Evolutionary conservation across 495 filamentous ascomycete genomes (phyloP).

Genomic region (Ramalina intermedia): DNA sequence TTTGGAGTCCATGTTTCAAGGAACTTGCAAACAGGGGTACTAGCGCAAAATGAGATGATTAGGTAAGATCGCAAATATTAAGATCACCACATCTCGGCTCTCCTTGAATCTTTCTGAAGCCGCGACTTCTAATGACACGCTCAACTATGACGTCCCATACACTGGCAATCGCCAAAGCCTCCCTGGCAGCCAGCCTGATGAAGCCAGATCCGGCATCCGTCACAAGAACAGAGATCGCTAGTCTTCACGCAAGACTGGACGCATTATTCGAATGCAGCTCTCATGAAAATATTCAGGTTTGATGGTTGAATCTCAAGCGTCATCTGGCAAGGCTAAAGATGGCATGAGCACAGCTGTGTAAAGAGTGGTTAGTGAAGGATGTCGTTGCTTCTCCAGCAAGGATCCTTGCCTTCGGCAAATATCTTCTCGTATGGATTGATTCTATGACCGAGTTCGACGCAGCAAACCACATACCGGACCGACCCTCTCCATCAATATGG

Average conservation of each 20-base stretch:
- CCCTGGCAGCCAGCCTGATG: slow-evolving; percentile 60
- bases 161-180: slow-evolving; percentile 68
- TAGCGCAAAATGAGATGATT: no score
- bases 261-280: slow-evolving; percentile 60
- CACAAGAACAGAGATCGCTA: slow-evolving; percentile 53
- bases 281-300: slow-evolving; percentile 86
- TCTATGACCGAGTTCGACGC: slow-evolving; percentile 30
- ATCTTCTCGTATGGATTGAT: slow-evolving; percentile 51
- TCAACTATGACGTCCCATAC: slow-evolving; percentile 53
- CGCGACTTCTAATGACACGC: background rate
- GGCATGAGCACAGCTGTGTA: slow-evolving; percentile 53
- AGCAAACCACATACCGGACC: slow-evolving; percentile 6
- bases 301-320: slow-evolving; percentile 43
- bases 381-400: slow-evolving; percentile 54
- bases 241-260: slow-evolving; percentile 55
- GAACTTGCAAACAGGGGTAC: no score
- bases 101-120: no score
- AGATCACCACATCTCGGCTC: no score
- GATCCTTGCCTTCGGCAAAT: slow-evolving; percentile 56
- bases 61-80: no score
- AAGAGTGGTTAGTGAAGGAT: slow-evolving; percentile 66
- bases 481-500: slow-evolving; percentile 36
- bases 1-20: no score
- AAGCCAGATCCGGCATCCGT: slow-evolving; percentile 61
- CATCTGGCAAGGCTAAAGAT: slow-evolving; percentile 43